phyloP scores from a whole-genome alignment of 192 early-diverging fungal genomes.

The Backusella circina region DNA sequence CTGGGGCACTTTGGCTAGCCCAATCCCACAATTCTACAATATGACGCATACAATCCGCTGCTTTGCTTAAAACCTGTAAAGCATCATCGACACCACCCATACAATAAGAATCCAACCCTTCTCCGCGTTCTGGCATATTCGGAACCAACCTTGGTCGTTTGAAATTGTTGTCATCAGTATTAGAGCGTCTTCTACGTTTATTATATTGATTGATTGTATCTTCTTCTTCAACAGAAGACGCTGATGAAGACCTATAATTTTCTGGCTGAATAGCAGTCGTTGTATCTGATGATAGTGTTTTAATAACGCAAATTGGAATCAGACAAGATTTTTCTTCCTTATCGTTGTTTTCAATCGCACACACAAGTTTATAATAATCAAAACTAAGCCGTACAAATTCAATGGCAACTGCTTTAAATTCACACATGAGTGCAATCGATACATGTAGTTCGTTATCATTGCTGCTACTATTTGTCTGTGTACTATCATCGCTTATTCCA shows the following conservation, averaged over 20 bases:
- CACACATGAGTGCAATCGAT: conserved; percentile 17
- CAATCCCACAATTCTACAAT: conserved; percentile 25
- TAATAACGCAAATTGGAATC: conserved; percentile 28
- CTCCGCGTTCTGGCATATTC: neutral
- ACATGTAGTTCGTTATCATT: conserved; percentile 5
- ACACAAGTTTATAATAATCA: conserved; percentile 23
- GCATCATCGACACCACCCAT: conserved; percentile 22
- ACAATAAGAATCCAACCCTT: conserved; percentile 18
- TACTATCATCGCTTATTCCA: neutral
- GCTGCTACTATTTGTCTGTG: neutral
- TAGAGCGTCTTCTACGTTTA: neutral
- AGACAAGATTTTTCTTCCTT: conserved; percentile 25
- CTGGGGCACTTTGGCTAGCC: neutral
- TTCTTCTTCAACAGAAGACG: neutral
- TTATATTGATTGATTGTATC: neutral
- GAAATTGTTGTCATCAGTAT: neutral
- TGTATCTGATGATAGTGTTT: neutral
- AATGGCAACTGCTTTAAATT: conserved; percentile 15
- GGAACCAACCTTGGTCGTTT: neutral
- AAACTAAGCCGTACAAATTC: conserved; percentile 20
- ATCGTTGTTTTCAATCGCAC: conserved; percentile 2
- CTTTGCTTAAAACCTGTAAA: conserved; percentile 18
- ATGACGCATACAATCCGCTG: conserved; percentile 23
- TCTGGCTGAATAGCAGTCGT: neutral
- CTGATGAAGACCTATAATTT: neutral